phyloP scores from a whole-genome alignment of 2,329 filamentous ascomycete genomes.

The Colletotrichum eremochloae region DNA sequence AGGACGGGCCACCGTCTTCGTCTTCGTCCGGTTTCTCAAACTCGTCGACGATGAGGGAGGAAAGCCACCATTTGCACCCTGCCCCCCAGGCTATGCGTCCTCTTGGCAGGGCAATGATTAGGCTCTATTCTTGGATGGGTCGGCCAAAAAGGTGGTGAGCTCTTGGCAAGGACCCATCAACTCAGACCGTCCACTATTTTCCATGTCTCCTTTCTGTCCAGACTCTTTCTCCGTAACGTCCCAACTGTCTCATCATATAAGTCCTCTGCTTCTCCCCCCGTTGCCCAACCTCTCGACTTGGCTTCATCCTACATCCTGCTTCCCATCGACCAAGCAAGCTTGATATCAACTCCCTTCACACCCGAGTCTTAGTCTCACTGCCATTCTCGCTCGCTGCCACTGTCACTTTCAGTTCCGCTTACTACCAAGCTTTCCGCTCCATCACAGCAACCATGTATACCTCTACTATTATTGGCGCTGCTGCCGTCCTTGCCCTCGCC shows the following conservation, averaged over 20 bases:
- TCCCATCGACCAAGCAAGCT: background rate
- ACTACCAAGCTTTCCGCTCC: background rate
- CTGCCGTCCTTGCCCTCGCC: conserved; percentile 22
- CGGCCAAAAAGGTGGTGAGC: conserved; percentile 12
- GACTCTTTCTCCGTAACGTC: conserved; percentile 18
- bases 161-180: conserved; percentile 35
- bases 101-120: conserved; percentile 4
- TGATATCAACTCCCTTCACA: conserved; percentile 8
- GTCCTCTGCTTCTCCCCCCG: background rate
- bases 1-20: conserved; percentile 10
- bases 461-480: conserved; percentile 27
- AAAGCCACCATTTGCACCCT: conserved; percentile 10
- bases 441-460: conserved; percentile 15
- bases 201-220: conserved; percentile 22
- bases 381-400: background rate
- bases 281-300: conserved; percentile 12
- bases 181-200: conserved; percentile 10
- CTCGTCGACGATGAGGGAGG: conserved; percentile 28
- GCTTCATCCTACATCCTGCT: conserved; percentile 12
- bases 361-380: background rate
- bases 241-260: conserved; percentile 35
- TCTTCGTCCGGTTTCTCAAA: conserved; percentile 34
- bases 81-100: conserved; percentile 20
- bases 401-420: background rate
- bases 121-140: conserved; percentile 35